phyloP scores from a whole-genome alignment of 1,139 yeast species.

The Geotrichum australiense region DNA sequence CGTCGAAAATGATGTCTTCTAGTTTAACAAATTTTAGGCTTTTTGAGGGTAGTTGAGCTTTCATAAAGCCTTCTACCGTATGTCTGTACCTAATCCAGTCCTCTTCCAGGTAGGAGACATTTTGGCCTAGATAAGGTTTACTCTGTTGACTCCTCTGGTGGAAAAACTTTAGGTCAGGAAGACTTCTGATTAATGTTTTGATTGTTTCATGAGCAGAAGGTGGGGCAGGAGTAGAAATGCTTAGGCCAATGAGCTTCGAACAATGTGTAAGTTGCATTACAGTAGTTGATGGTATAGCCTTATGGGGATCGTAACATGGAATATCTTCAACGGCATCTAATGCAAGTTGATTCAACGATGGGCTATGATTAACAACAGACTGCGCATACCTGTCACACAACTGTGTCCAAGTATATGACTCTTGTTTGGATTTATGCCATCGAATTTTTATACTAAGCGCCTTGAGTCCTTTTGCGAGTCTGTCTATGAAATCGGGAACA shows the following conservation, averaged over 20 bases:
- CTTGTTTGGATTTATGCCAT: slow-evolving; percentile 12
- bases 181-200: slow-evolving; percentile 13
- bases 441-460: slow-evolving; percentile 17
- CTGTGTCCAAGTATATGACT: slow-evolving; percentile 9
- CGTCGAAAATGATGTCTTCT: slow-evolving; percentile 22
- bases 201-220: slow-evolving; percentile 2
- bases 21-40: slow-evolving; percentile 21
- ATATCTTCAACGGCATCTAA: slow-evolving; percentile 18
- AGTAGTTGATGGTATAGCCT: slow-evolving; percentile 11
- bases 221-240: slow-evolving; percentile 17
- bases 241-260: slow-evolving; percentile 15
- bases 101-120: slow-evolving; percentile 20
- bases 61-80: slow-evolving; percentile 17
- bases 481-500: slow-evolving; percentile 15
- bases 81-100: slow-evolving; percentile 20
- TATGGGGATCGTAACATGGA: slow-evolving; percentile 11
- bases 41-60: slow-evolving; percentile 17
- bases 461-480: slow-evolving; percentile 11
- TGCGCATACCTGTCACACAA: slow-evolving; percentile 13
- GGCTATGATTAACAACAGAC: slow-evolving; percentile 16
- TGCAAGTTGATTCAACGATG: slow-evolving; percentile 16
- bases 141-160: slow-evolving; percentile 18
- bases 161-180: slow-evolving; percentile 18
- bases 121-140: slow-evolving; percentile 23
- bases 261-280: slow-evolving; percentile 10